These are phyloP conservation scores for Yamadazyma endophytica DNA, from an alignment of 805 yeast genomes.

Conservation along the genomic window DNA sequence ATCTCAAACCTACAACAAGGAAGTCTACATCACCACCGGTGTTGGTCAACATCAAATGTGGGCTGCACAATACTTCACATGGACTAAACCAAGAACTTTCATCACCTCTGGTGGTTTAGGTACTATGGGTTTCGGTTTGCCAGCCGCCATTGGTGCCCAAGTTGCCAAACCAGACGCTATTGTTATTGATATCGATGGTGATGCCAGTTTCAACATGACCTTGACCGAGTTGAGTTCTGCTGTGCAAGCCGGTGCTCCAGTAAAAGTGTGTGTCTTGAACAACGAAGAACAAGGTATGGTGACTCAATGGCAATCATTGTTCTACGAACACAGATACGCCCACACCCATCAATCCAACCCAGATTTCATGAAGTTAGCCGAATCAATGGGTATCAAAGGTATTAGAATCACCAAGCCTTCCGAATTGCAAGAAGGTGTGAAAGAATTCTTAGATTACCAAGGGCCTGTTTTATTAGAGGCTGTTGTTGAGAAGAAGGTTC, in stretches of 20 bases:
- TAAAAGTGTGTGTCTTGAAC: constrained; percentile 83
- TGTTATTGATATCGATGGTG: constrained; percentile 97
- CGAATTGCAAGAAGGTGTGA: constrained; percentile 45
- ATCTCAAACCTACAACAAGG: constrained; percentile 58
- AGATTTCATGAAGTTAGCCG: constrained; percentile 87
- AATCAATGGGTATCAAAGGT: constrained; percentile 89
- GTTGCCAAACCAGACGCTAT: constrained; percentile 91
- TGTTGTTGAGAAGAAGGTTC: constrained; percentile 85
- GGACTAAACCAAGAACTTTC: constrained; percentile 89
- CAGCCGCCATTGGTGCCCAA: constrained; percentile 98
- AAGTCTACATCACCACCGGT: constrained; percentile 91
- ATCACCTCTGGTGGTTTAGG: constrained; percentile 99
- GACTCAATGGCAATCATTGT: constrained; percentile 97
- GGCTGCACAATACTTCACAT: constrained; percentile 97
- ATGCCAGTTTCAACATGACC: constrained; percentile 99
- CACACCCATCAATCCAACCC: constrained; percentile 97
- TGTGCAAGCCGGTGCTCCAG: constrained; percentile 88
- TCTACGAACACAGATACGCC: constrained; percentile 95
- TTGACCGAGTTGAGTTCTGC: constrained; percentile 90
- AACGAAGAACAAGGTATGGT: constrained; percentile 99
- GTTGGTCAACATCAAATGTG: constrained; percentile 99
- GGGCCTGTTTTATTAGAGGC: constrained; percentile 94
- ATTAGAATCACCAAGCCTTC: constrained; percentile 67
- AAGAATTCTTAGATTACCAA: constrained; percentile 66
- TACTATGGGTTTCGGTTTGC: constrained; percentile 97